These are phyloP conservation scores for Coniochaeta sp. DNA, from an alignment of 2,329 filamentous ascomycete genomes.

Conservation along the genomic window DNA sequence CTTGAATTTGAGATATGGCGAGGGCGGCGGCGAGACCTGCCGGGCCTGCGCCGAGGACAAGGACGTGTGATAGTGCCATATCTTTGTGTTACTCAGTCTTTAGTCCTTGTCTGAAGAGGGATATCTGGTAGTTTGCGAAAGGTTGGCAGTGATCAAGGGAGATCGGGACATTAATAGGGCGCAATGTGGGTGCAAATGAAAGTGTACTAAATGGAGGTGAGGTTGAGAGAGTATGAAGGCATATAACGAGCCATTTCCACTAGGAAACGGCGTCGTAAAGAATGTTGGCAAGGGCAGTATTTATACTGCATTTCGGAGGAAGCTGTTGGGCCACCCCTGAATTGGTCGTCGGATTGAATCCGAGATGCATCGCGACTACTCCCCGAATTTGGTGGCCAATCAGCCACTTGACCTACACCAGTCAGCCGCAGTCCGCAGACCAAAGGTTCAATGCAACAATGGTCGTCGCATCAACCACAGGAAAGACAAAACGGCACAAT, in stretches of 20 bases:
- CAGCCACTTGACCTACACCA: background rate
- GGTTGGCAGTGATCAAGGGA: background rate
- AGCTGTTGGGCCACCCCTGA: background rate
- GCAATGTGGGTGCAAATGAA: too few species aligned
- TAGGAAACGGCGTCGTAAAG: background rate
- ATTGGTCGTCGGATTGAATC: background rate
- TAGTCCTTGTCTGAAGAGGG: too few species aligned
- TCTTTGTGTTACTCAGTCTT: background rate
- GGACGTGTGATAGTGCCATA: conserved; percentile 6
- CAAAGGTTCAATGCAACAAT: background rate
- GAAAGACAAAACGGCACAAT: background rate
- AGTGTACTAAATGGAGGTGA: too few species aligned
- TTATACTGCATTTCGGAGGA: background rate
- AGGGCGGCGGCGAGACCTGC: conserved; percentile 42
- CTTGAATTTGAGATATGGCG: conserved; percentile 31
- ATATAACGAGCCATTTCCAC: too few species aligned
- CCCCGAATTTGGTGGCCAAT: background rate
- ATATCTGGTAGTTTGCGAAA: too few species aligned
- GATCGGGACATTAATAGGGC: background rate
- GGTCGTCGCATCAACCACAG: too few species aligned
- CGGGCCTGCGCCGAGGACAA: conserved; percentile 44
- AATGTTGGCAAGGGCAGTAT: background rate
- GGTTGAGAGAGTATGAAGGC: too few species aligned
- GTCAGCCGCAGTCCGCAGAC: background rate
- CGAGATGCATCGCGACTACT: background rate